Percentiles rank a stretch among this genome's conserved stretches.
Conservation (phyloP, 495 filamentous ascomycete genomes). For the Podospora comata region DNA sequence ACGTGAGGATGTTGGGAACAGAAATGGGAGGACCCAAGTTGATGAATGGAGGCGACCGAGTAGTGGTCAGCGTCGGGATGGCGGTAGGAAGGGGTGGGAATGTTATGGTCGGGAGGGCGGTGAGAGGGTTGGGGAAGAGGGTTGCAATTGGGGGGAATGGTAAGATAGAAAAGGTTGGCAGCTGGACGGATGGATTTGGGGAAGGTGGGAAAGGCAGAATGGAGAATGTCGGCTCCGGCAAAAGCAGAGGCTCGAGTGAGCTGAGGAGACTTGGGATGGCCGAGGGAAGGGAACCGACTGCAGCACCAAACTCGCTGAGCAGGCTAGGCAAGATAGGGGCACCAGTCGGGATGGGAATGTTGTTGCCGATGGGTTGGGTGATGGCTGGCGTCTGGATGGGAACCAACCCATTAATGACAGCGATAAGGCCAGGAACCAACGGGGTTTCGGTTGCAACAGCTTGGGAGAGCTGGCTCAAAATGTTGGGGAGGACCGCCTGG, state of each 20-base stretch:
- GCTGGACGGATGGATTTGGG: neutral
- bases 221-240: slow-evolving; percentile 2
- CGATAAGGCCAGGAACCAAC: slow-evolving; percentile 1
- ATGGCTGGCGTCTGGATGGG: neutral
- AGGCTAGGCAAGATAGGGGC: slow-evolving; percentile 5
- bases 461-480: slow-evolving; percentile 6
- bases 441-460: slow-evolving; percentile 1
- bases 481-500: slow-evolving; percentile 6
- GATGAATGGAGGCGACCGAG: neutral
- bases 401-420: neutral
- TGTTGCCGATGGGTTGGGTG: neutral
- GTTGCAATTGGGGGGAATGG: neutral
- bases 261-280: slow-evolving; percentile 5
- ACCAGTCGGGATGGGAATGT: neutral
- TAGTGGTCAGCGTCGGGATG: neutral
- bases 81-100: neutral
- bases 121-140: neutral
- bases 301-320: slow-evolving; percentile 3
- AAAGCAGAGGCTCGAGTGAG: slow-evolving; percentile 3
- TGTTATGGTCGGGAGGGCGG: neutral
- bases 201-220: neutral
- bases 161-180: neutral
- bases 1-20: neutral
- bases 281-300: neutral
- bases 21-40: neutral